Percentiles rank a stretch among this genome's conserved stretches.
These are phyloP conservation scores for Linaria vulgaris DNA, from an alignment of 257 asterid species.

Conservation along the genomic window DNA sequence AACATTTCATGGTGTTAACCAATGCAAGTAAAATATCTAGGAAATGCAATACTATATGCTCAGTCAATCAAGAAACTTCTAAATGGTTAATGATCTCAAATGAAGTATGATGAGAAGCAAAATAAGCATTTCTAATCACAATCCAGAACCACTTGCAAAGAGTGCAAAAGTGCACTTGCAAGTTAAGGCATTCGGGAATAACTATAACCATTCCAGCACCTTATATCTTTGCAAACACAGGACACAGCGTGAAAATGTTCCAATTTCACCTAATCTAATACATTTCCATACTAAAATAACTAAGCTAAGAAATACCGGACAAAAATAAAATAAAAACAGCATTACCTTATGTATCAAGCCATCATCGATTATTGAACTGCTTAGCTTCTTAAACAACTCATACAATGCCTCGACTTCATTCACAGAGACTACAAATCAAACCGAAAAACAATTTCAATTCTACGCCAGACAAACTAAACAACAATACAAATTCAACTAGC, in stretches of 20 bases:
- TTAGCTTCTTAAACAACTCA: conserved; percentile 79
- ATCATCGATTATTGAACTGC: conserved; percentile 80
- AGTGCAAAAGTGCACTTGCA: not conserved
- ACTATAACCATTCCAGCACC: no score
- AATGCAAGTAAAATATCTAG: not conserved
- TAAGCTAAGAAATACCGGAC: not conserved
- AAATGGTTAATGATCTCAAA: not conserved
- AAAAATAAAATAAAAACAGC: not conserved
- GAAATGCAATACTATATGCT: not conserved
- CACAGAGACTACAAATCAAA: conserved; percentile 52
- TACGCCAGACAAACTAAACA: not conserved
- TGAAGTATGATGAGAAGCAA: not conserved
- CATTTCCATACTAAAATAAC: not conserved
- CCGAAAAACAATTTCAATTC: not conserved
- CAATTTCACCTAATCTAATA: not conserved
- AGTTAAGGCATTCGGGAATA: not conserved
- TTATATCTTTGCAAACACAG: no score
- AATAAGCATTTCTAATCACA: not conserved
- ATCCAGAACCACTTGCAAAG: not conserved
- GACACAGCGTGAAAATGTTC: no score
- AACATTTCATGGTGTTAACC: not conserved
- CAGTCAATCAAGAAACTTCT: not conserved
- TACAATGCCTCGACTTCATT: conserved; percentile 82
- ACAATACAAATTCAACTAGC: conserved; percentile 1
- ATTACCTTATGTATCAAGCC: conserved; percentile 82